Evolutionary conservation across 2,329 filamentous ascomycete species (phyloP).

Genomic region (Alternaria conjuncta): DNA sequence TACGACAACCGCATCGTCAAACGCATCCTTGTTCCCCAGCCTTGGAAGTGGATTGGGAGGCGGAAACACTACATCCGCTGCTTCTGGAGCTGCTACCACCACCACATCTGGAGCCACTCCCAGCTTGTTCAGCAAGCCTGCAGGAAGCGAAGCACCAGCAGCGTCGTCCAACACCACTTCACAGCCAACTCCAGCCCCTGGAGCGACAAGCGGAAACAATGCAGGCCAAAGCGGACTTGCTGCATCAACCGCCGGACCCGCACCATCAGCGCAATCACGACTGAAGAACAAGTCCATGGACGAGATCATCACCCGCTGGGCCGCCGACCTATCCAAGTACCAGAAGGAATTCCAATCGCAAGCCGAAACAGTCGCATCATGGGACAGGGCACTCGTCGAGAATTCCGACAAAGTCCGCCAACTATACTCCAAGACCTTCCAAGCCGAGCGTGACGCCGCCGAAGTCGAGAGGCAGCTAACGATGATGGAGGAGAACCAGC

Average conservation of each 20-base stretch:
- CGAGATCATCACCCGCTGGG: conserved; percentile 97
- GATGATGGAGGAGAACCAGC: conserved; percentile 89
- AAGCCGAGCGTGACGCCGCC: conserved; percentile 88
- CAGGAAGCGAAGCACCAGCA: conserved; percentile 25
- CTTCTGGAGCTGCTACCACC: conserved; percentile 19
- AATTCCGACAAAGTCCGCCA: conserved; percentile 96
- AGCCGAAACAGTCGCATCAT: conserved; percentile 82
- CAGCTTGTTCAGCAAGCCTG: conserved; percentile 30
- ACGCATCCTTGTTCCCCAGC: conserved; percentile 27
- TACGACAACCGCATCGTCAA: conserved; percentile 24
- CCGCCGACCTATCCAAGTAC: conserved; percentile 91
- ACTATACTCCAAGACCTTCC: conserved; percentile 88
- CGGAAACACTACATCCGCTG: conserved; percentile 27
- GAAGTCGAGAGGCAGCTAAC: conserved; percentile 93
- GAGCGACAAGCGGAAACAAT: conserved; percentile 27
- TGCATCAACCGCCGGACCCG: conserved; percentile 79
- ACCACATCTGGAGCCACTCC: conserved; percentile 18
- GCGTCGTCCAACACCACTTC: conserved; percentile 35
- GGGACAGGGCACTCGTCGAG: conserved; percentile 91
- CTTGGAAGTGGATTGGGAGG: conserved; percentile 25
- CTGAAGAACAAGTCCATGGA: conserved; percentile 99
- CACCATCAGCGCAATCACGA: conserved; percentile 80
- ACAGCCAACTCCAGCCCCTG: conserved; percentile 21
- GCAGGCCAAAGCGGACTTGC: conserved; percentile 57
- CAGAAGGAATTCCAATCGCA: conserved; percentile 96